Evolutionary conservation across 2,329 filamentous ascomycete genomes (phyloP).

Genomic region (Colletotrichum gloeosporioides): DNA sequence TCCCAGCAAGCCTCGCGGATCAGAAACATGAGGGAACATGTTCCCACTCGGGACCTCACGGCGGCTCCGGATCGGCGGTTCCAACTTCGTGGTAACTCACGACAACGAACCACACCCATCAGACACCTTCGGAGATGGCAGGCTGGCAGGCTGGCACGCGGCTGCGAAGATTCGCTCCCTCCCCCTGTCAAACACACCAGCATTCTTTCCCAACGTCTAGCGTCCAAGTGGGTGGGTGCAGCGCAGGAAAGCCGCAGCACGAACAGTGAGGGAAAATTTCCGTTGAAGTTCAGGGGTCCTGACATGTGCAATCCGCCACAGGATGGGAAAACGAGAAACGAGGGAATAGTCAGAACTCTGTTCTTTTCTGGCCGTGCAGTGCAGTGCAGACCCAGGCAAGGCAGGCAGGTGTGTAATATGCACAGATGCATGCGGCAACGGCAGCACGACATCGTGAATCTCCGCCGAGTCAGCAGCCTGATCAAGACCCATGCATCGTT

Average conservation of each 20-base stretch:
- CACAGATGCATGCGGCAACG: background rate
- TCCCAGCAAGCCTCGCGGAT: background rate
- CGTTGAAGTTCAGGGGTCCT: background rate
- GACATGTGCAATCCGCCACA: background rate
- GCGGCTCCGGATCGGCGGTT: conserved; percentile 18
- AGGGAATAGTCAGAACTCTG: conserved; percentile 10
- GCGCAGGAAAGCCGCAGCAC: background rate
- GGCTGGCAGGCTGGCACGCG: background rate
- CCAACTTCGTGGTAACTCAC: conserved; percentile 11
- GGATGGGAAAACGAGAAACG: background rate
- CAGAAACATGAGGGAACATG: background rate
- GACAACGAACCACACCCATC: background rate
- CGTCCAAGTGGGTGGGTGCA: background rate
- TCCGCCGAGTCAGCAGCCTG: conserved; percentile 13
- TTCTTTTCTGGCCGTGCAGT: background rate
- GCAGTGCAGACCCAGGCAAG: background rate
- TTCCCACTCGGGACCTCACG: background rate
- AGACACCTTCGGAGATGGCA: background rate
- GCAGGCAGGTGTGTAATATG: background rate
- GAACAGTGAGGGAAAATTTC: background rate
- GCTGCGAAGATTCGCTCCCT: background rate
- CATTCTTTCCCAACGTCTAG: background rate
- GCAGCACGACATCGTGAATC: conserved; percentile 21
- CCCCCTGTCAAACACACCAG: background rate
- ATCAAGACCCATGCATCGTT: background rate